These are phyloP conservation scores for Phialophora macrospora DNA, from an alignment of 2,329 filamentous ascomycete species.

Conservation along the genomic window DNA sequence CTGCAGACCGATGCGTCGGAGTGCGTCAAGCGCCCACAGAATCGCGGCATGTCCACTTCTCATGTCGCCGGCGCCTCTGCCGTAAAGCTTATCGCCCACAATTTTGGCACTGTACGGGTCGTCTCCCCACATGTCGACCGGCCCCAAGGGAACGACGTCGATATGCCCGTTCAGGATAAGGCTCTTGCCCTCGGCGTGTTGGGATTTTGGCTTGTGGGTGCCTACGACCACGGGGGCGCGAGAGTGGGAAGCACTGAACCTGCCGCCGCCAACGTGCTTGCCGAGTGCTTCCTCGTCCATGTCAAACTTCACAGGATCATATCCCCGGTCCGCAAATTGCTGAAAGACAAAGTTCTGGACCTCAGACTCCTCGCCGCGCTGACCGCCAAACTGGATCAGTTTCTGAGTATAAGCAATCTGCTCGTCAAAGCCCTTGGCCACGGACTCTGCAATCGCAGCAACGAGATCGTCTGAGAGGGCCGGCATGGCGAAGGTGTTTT, in stretches of 20 bases:
- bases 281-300: slow-evolving; percentile 30
- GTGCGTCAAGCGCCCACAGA: slow-evolving; percentile 30
- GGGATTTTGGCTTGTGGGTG: slow-evolving; percentile 32
- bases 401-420: slow-evolving; percentile 34
- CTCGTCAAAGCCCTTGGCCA: slow-evolving; percentile 28
- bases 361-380: slow-evolving; percentile 30
- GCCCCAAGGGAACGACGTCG: slow-evolving; percentile 33
- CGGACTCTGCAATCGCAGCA: slow-evolving; percentile 26
- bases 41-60: slow-evolving; percentile 25
- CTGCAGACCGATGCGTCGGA: slow-evolving; percentile 27
- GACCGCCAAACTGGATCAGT: slow-evolving; percentile 32
- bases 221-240: slow-evolving; percentile 32
- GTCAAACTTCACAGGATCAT: slow-evolving; percentile 30
- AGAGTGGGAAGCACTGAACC: slow-evolving; percentile 30
- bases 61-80: slow-evolving; percentile 33
- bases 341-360: slow-evolving; percentile 33
- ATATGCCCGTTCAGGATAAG: slow-evolving; percentile 36
- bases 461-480: slow-evolving; percentile 28
- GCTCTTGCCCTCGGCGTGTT: slow-evolving; percentile 21
- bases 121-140: slow-evolving; percentile 31
- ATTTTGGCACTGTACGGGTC: slow-evolving; percentile 34
- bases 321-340: slow-evolving; percentile 29
- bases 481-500: slow-evolving; percentile 25
- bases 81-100: slow-evolving; percentile 32
- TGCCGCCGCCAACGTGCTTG: slow-evolving; percentile 31